Evolutionary conservation across 2,329 filamentous ascomycete species (phyloP), one percentile per base, ranked within the genome.

Genomic region (Phaeosphaeria sp.): DNA sequence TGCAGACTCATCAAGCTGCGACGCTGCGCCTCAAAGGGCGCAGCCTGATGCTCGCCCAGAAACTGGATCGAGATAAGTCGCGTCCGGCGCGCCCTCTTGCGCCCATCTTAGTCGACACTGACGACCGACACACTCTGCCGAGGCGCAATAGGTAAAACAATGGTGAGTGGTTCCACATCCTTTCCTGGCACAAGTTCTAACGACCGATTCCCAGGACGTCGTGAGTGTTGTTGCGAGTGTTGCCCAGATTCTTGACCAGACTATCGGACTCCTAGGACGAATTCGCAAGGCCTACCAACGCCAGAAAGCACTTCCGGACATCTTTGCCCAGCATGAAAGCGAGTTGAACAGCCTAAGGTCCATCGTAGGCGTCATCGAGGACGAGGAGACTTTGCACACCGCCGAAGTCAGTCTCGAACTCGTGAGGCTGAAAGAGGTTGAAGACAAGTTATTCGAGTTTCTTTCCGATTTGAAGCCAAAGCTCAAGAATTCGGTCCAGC

Each of bases 321-420:
- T 67, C 24, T 43, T 67, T 40, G 50, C 45, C 40, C 56, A 55
- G 18, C 56, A 67, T 55, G 49, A 61, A 24, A 25, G 40, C 22
- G 64, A 67, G 36, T 54, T 67, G 11, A 52, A 59, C 8, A 62
- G 58, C 51, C 33, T 67, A 49, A 60, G 57, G 43, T 46, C 53
- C 21, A 61, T 65, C 27, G 45, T 67, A 8, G 43, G 33, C 18
- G 58, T 53, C 21, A 55, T 67, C 40, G 51, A 64, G 15, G 52
- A 64, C 21, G 59, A 64, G 49, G 22, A 47, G 11, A 18, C 11
- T 13, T 47, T 47, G 45, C 45, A 30, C 7, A 30, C 24, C 6
- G 45, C 13, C 22, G 24, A 18, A 18, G 22, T 47, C n/a, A 13
- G 11, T 7, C 3, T 18, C 4, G 45, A 30, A 11, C 8, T 47